phyloP scores from a whole-genome alignment of 169 alveolate species.

The Plasmodium knowlesi region DNA sequence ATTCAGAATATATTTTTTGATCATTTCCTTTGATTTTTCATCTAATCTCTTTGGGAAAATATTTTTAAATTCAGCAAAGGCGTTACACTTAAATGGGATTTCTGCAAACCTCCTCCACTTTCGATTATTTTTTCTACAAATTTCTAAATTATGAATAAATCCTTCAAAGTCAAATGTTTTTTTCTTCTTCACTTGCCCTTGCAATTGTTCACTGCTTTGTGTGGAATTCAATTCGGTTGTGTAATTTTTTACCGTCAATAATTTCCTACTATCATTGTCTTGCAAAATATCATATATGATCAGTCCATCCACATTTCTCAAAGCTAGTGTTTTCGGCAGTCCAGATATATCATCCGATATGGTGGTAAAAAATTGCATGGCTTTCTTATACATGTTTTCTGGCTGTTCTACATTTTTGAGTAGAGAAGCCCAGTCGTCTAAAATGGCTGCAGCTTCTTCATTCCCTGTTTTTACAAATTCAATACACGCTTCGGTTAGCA shows the following conservation, averaged over 20 bases:
- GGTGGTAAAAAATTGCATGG: constrained; percentile 75
- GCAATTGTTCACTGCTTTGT: not conserved
- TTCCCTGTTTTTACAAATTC: constrained; percentile 78
- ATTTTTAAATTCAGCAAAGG: constrained; percentile 60
- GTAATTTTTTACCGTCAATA: constrained; percentile 18
- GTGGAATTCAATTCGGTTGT: not conserved
- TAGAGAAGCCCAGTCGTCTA: constrained; percentile 77
- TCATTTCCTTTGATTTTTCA: constrained; percentile 72
- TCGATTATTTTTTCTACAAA: constrained; percentile 67
- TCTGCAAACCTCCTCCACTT: constrained; percentile 45
- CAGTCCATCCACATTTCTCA: constrained; percentile 71
- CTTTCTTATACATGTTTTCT: constrained; percentile 74
- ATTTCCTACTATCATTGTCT: constrained; percentile 18
- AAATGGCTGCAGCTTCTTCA: constrained; percentile 78
- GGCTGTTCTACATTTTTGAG: constrained; percentile 75
- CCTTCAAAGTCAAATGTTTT: constrained; percentile 50
- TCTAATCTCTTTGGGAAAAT: constrained; percentile 41
- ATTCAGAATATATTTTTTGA: constrained; percentile 68
- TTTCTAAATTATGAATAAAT: constrained; percentile 55
- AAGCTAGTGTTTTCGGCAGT: constrained; percentile 47
- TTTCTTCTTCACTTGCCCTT: constrained; percentile 14
- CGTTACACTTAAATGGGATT: constrained; percentile 55
- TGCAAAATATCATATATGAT: constrained; percentile 55
- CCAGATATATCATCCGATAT: constrained; percentile 64
- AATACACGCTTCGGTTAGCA: constrained; percentile 78